Evolutionary conservation across 257 asterid species (phyloP).

Genomic region (Fraxinus quadrangulata): DNA sequence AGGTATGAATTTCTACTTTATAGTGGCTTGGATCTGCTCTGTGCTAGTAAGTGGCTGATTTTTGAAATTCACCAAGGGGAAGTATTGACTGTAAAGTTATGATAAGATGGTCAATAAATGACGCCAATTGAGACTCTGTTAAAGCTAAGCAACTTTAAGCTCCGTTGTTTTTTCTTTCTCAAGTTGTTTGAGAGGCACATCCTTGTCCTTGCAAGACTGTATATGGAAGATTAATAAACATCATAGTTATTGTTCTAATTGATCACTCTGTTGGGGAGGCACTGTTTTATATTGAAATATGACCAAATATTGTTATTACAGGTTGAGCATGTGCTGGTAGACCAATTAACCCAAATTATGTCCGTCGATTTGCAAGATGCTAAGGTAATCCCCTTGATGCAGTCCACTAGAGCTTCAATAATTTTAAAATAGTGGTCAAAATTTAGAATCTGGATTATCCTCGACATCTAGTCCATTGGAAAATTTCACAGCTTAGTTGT

Average conservation of each 20-base stretch:
- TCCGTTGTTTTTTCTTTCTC: conserved; percentile 5
- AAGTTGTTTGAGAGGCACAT: conserved; percentile 10
- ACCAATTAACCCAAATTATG: conserved; percentile 82
- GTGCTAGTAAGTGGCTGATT: conserved; percentile 9
- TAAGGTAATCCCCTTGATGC: conserved; percentile 55
- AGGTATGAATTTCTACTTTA: conserved; percentile 20
- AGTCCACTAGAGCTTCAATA: conserved; percentile 18
- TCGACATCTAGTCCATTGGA: conserved; percentile 3
- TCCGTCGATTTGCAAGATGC: conserved; percentile 88
- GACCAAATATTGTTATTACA: conserved; percentile 36
- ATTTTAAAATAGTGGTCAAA: conserved; percentile 1
- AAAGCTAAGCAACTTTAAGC: conserved; percentile 19
- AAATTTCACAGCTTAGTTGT: not conserved
- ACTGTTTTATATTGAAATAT: conserved; percentile 27
- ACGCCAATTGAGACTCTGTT: conserved; percentile 4
- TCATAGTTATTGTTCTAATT: conserved; percentile 19
- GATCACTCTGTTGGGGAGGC: conserved; percentile 11
- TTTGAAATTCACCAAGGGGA: not conserved
- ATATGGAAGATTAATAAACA: conserved; percentile 16
- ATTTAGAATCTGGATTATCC: conserved; percentile 9
- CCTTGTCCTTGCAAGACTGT: conserved; percentile 14
- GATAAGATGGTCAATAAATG: conserved; percentile 17
- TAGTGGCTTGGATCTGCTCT: conserved; percentile 16
- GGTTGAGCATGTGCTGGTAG: conserved; percentile 97
- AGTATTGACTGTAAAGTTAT: conserved; percentile 20